Conservation (phyloP, 805 yeast genomes). For the Kuraishia hungarica region DNA sequence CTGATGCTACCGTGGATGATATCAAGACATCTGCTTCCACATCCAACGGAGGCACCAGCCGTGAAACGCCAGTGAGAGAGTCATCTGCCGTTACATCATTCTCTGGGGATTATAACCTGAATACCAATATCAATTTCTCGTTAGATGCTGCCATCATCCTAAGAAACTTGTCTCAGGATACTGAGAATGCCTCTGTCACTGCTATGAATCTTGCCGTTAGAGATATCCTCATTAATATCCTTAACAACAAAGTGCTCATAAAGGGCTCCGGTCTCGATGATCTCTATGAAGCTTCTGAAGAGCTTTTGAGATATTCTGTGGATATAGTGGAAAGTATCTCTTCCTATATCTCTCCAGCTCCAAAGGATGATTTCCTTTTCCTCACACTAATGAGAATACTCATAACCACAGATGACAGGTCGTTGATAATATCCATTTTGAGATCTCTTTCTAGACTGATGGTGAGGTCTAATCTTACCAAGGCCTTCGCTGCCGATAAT, state of each 20-base stretch:
- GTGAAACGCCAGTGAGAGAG: constrained; percentile 1
- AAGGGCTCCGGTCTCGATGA: constrained; percentile 20
- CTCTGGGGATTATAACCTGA: neutral
- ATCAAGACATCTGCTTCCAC: neutral
- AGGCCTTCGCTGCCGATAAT: constrained; percentile 42
- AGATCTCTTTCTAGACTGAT: constrained; percentile 75
- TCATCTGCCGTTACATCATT: neutral
- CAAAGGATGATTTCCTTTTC: constrained; percentile 62
- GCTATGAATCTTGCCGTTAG: constrained; percentile 35
- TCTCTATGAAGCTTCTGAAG: constrained; percentile 32
- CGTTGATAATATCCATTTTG: constrained; percentile 57
- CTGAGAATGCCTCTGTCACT: constrained; percentile 70
- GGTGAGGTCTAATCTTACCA: constrained; percentile 45
- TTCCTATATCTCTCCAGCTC: constrained; percentile 71
- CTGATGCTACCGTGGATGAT: constrained; percentile 3
- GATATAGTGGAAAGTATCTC: constrained; percentile 83
- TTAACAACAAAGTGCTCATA: constrained; percentile 22
- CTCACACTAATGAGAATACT: constrained; percentile 44
- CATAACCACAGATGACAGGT: constrained; percentile 51
- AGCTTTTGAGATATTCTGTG: constrained; percentile 54
- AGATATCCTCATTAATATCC: constrained; percentile 31
- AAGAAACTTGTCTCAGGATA: constrained; percentile 78
- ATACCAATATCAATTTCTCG: constrained; percentile 8
- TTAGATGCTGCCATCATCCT: constrained; percentile 55
- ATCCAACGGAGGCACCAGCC: neutral